Base-by-base conservation (phyloP, 306 rosid genomes). In the Trifolium pratense region DNA sequence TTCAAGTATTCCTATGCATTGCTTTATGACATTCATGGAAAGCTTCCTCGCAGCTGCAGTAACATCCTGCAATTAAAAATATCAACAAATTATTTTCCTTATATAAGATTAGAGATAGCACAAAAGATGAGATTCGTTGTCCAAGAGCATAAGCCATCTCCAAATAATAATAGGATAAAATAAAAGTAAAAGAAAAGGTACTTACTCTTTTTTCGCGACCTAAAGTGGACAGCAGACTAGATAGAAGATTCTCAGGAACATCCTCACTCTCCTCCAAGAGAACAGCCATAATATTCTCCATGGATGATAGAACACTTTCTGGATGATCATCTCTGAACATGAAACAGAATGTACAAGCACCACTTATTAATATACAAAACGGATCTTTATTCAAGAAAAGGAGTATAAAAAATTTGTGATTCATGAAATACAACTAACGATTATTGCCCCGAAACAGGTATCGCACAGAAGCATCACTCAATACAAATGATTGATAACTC, bases 251-350 rank as follows among this genome's bases (percentile, higher is more conserved):
- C 40, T 86, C 88, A 42, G 57, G 83, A 23, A 91, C 73, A 71
- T 88, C 99, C 87, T 94, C 99, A 66, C 99, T 94, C 88, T 91
- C 96, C 84, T 90, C 99, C 69, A 94, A 73, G 37, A 94, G 95
- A 76, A 88, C 93, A 17, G 72, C 84, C 99, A 94, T 94, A 71
- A 94, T 91, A 18, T 83, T 84, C 82, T 94, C 89, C 99, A 94
- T 94, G 60, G 97, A 86, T 65, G 93, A 87, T 78, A 91, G 69
- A 74, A 91, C 96, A 84, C 87, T 91, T 78, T 94, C 97, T 14
- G 89, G 91, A 85, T 89, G 99, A 79, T 94, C 96, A 82, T 94
- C 97, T 76, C 99, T 94, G 97, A 77, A 79, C 46, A 77, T 48
- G 53, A 51, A 31, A 77, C 49, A 76, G 68, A 69, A 32, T 56